Conservation (phyloP, 2,329 filamentous ascomycete species). For the Hypoxylon sp. region DNA sequence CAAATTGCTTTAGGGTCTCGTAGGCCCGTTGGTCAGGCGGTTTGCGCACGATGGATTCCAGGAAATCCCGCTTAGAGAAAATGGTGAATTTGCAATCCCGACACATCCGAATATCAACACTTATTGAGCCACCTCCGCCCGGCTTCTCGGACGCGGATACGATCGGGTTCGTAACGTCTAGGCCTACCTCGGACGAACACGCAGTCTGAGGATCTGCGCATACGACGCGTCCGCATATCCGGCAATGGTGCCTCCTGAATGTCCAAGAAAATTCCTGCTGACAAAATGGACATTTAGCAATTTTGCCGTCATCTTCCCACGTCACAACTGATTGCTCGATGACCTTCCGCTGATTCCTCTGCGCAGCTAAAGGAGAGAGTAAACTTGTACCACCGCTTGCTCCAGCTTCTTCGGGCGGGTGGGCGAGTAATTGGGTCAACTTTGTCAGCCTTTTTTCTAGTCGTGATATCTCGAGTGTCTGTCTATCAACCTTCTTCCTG, state of each 20-base stretch:
- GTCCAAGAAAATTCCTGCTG: conserved; percentile 97
- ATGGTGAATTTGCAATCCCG: conserved; percentile 81
- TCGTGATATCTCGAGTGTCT: conserved; percentile 88
- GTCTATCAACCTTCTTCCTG: conserved; percentile 84
- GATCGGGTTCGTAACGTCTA: conserved; percentile 77
- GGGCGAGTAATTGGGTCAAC: conserved; percentile 85
- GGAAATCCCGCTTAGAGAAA: conserved; percentile 81
- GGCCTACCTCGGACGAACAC: conserved; percentile 86
- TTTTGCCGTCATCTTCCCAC: conserved; percentile 92
- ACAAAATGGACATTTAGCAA: conserved; percentile 90
- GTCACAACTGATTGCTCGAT: conserved; percentile 93
- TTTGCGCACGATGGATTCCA: conserved; percentile 75
- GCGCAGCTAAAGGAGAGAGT: conserved; percentile 73
- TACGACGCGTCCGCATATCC: conserved; percentile 92
- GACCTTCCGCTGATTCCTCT: conserved; percentile 82
- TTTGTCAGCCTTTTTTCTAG: conserved; percentile 94
- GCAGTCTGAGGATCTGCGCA: conserved; percentile 88
- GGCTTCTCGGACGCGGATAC: conserved; percentile 63
- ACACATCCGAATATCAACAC: conserved; percentile 90
- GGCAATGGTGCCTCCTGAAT: conserved; percentile 93
- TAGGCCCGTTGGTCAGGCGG: conserved; percentile 85
- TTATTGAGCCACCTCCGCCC: conserved; percentile 60
- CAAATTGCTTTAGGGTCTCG: conserved; percentile 87
- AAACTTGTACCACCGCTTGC: conserved; percentile 66
- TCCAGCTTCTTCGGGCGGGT: conserved; percentile 74